Evolutionary conservation across 345 rosid genomes (phyloP).

Genomic region (Erucastrum elatum): DNA sequence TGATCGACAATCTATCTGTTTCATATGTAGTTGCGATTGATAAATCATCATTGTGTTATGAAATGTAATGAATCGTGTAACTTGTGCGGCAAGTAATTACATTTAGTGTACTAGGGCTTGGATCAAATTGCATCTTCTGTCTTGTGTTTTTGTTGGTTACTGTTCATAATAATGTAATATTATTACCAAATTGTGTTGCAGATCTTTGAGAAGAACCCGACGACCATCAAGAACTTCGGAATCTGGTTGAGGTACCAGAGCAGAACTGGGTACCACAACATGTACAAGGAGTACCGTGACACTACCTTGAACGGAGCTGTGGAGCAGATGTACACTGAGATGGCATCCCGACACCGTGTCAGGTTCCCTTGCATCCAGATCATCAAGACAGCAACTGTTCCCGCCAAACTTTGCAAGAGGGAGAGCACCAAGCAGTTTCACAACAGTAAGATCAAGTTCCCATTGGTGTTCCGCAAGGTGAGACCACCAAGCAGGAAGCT

Average conservation of each 20-base stretch:
- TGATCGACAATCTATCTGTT: no score
- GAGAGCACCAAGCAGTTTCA: constrained; percentile 68
- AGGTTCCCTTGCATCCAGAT: constrained; percentile 72
- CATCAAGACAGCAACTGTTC: constrained; percentile 64
- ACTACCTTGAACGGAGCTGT: constrained; percentile 67
- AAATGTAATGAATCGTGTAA: neutral
- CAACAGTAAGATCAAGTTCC: constrained; percentile 69
- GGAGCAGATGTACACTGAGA: constrained; percentile 71
- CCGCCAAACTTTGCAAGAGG: constrained; percentile 68
- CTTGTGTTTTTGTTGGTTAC: neutral
- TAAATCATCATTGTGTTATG: no score
- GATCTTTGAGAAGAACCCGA: constrained; percentile 69
- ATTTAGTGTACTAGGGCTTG: neutral
- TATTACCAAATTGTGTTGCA: neutral
- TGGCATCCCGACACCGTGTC: constrained; percentile 71
- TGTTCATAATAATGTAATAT: neutral
- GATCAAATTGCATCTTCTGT: neutral
- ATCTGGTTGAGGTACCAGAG: constrained; percentile 72
- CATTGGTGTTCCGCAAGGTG: constrained; percentile 61
- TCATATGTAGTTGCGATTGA: no score
- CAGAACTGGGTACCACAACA: constrained; percentile 66
- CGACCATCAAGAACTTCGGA: constrained; percentile 58
- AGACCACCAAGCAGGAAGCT: constrained; percentile 73
- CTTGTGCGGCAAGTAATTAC: neutral
- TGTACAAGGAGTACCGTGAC: constrained; percentile 69